A percentile compares a stretch with the other conserved stretches of the same genome.
Conservation (phyloP, 768 basidiomycete species). For the Pleurotus salmoneostramineus region DNA sequence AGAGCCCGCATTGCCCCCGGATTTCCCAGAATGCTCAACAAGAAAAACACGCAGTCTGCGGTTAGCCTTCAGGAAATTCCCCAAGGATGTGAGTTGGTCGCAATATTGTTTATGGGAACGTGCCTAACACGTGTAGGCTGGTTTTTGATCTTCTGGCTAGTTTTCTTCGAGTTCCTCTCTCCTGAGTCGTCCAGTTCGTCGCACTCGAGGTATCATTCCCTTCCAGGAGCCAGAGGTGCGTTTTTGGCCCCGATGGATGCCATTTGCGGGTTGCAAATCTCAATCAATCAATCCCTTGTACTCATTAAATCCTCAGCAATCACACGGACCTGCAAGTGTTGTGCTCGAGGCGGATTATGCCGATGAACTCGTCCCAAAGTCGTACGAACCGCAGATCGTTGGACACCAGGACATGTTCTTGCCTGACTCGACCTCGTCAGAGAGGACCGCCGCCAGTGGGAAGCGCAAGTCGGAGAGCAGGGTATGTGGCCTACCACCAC, state of each 20-base stretch:
- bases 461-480: conserved; percentile 42
- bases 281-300: neutral
- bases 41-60: conserved; percentile 18
- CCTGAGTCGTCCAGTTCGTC: conserved; percentile 38
- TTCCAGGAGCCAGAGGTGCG: conserved; percentile 20
- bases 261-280: neutral
- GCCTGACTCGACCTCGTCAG: conserved; percentile 23
- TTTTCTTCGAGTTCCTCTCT: conserved; percentile 15
- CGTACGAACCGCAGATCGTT: conserved; percentile 11
- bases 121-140: conserved; percentile 48
- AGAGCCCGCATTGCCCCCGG: conserved; percentile 1
- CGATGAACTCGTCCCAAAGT: conserved; percentile 17
- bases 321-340: conserved; percentile 10
- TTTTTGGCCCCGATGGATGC: conserved; percentile 2
- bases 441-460: conserved; percentile 29
- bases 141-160: conserved; percentile 3
- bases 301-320: neutral
- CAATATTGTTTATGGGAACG: conserved; percentile 16
- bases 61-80: conserved; percentile 20
- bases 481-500: conserved; percentile 23
- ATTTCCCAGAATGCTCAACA: neutral
- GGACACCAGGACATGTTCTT: conserved; percentile 17
- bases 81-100: conserved; percentile 26
- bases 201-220: conserved; percentile 21
- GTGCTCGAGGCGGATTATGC: conserved; percentile 27